Evolutionary conservation across 106 monocot species (phyloP).

Genomic region (Amphibolis antarctica): DNA sequence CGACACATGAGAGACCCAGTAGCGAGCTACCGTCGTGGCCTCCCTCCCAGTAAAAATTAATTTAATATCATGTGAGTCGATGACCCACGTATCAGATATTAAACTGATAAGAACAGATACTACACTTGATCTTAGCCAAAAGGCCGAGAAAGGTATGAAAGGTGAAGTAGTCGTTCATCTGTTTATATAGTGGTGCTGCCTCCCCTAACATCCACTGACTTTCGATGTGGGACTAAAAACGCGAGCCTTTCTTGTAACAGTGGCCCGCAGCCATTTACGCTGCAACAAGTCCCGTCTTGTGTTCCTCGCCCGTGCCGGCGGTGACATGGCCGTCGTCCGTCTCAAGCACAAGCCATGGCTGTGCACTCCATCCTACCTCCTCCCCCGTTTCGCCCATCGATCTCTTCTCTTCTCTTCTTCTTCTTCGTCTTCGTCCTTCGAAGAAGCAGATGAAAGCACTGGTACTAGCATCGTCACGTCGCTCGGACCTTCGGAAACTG

Average conservation of each 20-base stretch:
- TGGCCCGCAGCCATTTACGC: background rate
- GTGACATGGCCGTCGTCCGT: background rate
- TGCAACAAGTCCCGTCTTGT: background rate
- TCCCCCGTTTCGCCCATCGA: background rate
- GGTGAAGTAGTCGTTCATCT: rapidly evolving
- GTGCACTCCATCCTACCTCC: background rate
- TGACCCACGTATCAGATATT: constrained; percentile 97
- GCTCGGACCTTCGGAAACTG: background rate
- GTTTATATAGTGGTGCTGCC: background rate
- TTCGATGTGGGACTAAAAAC: constrained; percentile 5
- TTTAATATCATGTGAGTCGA: constrained; percentile 36
- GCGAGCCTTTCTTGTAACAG: background rate
- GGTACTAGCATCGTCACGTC: background rate
- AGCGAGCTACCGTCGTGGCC: constrained; percentile 10
- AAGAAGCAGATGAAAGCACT: background rate
- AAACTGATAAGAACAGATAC: constrained; percentile 99
- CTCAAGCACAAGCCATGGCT: background rate
- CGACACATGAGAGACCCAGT: constrained; percentile 7
- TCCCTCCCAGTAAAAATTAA: constrained; percentile 21
- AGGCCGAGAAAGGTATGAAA: constrained; percentile 90
- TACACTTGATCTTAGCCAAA: constrained; percentile 97
- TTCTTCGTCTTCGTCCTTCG: background rate
- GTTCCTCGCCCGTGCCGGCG: background rate
- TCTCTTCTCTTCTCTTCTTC: background rate
- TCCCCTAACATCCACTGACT: background rate